These are phyloP conservation scores for Clavaria fumosa DNA, from an alignment of 768 basidiomycete genomes.

Conservation along the genomic window DNA sequence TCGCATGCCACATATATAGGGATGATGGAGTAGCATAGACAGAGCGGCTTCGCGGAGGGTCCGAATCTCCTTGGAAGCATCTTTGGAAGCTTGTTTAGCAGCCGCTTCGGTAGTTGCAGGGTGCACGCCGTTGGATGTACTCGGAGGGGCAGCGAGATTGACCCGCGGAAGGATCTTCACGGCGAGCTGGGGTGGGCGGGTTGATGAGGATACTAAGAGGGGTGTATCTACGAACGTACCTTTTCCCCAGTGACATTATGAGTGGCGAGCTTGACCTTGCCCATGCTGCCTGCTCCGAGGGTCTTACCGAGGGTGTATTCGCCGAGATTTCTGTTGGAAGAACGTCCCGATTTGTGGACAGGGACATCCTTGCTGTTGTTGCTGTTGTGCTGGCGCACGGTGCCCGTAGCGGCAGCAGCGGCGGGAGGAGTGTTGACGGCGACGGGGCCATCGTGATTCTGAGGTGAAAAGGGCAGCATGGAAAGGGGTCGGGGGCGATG, in stretches of 20 bases:
- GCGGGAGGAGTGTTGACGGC: too few relatives aligned
- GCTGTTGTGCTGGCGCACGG: slow-evolving; percentile 19
- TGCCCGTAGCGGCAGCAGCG: slow-evolving; percentile 4
- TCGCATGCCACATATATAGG: slow-evolving; percentile 98
- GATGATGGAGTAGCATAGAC: slow-evolving; percentile 91
- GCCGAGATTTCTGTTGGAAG: slow-evolving; percentile 55
- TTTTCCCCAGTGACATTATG: slow-evolving; percentile 85
- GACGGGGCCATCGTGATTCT: too few relatives aligned
- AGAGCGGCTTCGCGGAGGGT: slow-evolving; percentile 93
- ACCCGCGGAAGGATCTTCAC: slow-evolving; percentile 95
- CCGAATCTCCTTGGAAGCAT: slow-evolving; percentile 91
- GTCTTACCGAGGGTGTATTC: slow-evolving; percentile 97
- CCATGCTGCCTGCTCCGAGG: slow-evolving; percentile 95
- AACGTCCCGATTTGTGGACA: slow-evolving; percentile 17
- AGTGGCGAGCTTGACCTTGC: slow-evolving; percentile 93
- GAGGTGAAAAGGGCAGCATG: too few relatives aligned
- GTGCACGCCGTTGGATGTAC: slow-evolving; percentile 26
- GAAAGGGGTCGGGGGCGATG: too few relatives aligned
- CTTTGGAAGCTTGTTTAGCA: slow-evolving; percentile 71
- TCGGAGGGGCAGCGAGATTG: slow-evolving; percentile 40
- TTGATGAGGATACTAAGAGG: slow-evolving; percentile 1
- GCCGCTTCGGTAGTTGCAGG: slow-evolving; percentile 33
- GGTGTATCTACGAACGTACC: slow-evolving; percentile 31
- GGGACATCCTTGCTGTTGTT: slow-evolving; percentile 20
- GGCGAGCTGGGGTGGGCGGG: too few relatives aligned